Evolutionary conservation across 768 basidiomycete genomes (phyloP).

Genomic region (Dacryopinax primogenitus): DNA sequence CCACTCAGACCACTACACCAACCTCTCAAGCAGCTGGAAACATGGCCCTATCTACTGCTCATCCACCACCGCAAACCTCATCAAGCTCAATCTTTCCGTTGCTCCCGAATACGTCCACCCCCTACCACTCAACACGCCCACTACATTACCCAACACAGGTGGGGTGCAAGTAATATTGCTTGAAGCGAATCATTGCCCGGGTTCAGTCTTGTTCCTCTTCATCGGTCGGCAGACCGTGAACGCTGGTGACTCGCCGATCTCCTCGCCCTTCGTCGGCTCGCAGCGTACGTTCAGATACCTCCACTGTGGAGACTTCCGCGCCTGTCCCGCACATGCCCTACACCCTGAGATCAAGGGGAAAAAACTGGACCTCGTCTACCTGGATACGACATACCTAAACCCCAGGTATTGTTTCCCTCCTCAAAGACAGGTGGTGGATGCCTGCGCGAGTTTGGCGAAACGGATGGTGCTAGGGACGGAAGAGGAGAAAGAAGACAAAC

Average conservation of each 20-base stretch:
- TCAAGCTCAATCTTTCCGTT: conserved; percentile 81
- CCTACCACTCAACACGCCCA: conserved; percentile 66
- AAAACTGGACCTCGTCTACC: conserved; percentile 71
- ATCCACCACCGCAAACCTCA: conserved; percentile 79
- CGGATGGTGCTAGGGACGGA: conserved; percentile 38
- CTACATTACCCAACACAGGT: conserved; percentile 62
- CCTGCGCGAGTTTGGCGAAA: conserved; percentile 73
- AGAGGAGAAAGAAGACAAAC: conserved; percentile 18
- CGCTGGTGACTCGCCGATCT: conserved; percentile 72
- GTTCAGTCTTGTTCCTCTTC: conserved; percentile 86
- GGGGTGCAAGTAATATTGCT: conserved; percentile 86
- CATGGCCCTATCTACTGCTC: conserved; percentile 95
- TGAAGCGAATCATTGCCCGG: conserved; percentile 98
- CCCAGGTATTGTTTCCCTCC: conserved; percentile 93
- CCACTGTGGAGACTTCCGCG: conserved; percentile 90
- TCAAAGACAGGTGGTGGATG: conserved; percentile 84
- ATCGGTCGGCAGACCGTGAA: conserved; percentile 82
- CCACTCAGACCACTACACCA: conserved; percentile 95
- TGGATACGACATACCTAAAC: conserved; percentile 93
- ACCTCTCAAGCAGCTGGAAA: conserved; percentile 75
- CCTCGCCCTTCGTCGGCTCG: conserved; percentile 58
- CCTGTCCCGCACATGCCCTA: conserved; percentile 71
- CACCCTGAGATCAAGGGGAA: conserved; percentile 79
- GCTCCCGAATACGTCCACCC: conserved; percentile 81
- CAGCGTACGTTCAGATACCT: conserved; percentile 67